Percentiles rank a stretch among this genome's conserved stretches.
phyloP scores from a whole-genome alignment of 805 yeast species.

The Dipodascopsis uninucleata region DNA sequence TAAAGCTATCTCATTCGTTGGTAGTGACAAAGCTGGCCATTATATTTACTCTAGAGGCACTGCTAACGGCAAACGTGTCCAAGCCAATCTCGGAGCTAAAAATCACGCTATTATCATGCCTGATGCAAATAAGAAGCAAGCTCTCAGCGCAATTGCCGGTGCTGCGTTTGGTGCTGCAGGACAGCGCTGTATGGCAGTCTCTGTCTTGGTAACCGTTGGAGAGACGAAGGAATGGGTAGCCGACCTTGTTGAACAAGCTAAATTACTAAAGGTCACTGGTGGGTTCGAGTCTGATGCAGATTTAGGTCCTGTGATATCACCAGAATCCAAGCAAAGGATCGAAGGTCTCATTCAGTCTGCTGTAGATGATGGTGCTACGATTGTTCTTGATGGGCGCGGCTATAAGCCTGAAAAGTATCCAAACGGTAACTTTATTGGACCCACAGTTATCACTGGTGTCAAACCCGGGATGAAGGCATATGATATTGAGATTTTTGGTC shows the following conservation, averaged over 20 bases:
- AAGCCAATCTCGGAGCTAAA: conserved; percentile 76
- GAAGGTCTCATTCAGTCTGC: conserved; percentile 55
- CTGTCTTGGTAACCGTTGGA: conserved; percentile 70
- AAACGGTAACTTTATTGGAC: conserved; percentile 68
- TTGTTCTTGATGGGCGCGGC: conserved; percentile 62
- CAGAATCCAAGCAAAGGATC: conserved; percentile 52
- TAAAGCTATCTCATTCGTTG: conserved; percentile 74
- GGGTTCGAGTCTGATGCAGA: conserved; percentile 64
- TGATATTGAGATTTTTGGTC: conserved; percentile 75
- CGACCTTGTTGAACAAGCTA: conserved; percentile 58
- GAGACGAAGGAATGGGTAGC: conserved; percentile 58
- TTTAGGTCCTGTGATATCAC: conserved; percentile 71
- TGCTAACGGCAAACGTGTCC: conserved; percentile 67
- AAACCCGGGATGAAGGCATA: conserved; percentile 68
- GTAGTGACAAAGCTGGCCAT: conserved; percentile 74
- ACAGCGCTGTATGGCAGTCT: conserved; percentile 78
- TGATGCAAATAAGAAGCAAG: conserved; percentile 62
- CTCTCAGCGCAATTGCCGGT: conserved; percentile 63
- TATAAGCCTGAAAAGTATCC: conserved; percentile 47
- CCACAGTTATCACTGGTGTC: conserved; percentile 59
- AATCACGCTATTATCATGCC: conserved; percentile 72
- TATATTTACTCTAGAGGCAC: conserved; percentile 66
- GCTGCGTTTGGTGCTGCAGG: conserved; percentile 86
- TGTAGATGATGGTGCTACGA: conserved; percentile 58
- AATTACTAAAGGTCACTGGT: conserved; percentile 54